Evolutionary conservation across 176 grass and related monocot species (phyloP), one percentile per base, ranked within the genome.

Genomic region (Carex kokanica): DNA sequence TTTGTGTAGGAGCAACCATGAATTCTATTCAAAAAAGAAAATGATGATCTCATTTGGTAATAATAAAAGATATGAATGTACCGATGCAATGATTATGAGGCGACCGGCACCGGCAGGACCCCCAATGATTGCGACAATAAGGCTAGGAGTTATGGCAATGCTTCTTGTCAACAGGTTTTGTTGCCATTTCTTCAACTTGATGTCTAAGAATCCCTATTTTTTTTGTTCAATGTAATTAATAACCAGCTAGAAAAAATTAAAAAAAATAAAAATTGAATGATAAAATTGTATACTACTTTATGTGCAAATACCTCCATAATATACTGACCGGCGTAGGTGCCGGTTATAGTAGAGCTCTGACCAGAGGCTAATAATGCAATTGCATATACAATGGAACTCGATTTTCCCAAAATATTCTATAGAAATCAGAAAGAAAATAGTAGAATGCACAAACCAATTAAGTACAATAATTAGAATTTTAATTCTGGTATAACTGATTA

Each of bases 321-420:
- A 60, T 84, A 89, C 84, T 97, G 94, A 21, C 94, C 94, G 0
- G 91, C 83, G 31, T 97, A 97, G 47, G 86, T 94, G 3, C 91
- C 87, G 11, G 90, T 83, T 49, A 94, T 66, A 10, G 90, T 64
- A 29, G 88, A 94, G 75, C 94, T 94, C 83, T 97, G 94, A 62
- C 94, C 94, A 41, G 94, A 94, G 68, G 91, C 88, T 85, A 97
- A 88, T 51, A 97, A 55, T 52, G 91, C 89, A 17, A 97, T 86
- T 15, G 86, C 91, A 12, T 94, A 97, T 58, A 97, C 54, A 60
- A 67, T 45, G 17, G 94, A 91, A 78, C 86, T 91, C 21, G 89
- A 90, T 84, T 85, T 90, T 47, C 88, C 91, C 83, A 97, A 86
- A n/a, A 88, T 82, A 87, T 92, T 89, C 94, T 97, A 67, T 58